Evolutionary conservation across 805 yeast species (phyloP), one percentile per base, ranked within the genome.

Genomic region (Zygotorulaspora danielsina): DNA sequence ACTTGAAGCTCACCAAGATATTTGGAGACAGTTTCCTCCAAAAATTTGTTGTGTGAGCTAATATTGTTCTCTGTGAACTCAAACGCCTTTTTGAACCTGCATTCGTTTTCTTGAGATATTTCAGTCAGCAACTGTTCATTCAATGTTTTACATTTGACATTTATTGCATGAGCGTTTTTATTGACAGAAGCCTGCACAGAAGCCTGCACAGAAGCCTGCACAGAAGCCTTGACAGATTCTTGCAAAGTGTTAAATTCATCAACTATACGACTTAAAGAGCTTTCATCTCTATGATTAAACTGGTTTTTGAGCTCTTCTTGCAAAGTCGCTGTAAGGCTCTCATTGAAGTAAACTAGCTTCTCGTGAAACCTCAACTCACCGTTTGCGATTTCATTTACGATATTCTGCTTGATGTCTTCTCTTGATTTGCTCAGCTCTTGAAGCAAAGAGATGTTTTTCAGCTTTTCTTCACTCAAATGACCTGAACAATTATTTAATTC

Each of bases 381-480:
- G 34, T 38, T 27, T 26, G 32, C 34, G 30, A 36, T 17, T 21
- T 20, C 21, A 16, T 26, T 33, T 6, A 36, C 22, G 12, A 47
- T 15, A 7, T 40, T 33, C 11, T 38, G 33, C 7, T 21, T 38
- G 2, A 43, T 4, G 11, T 36, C 32, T 15, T 36, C 38, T 28
- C 45, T 41, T 36, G 45, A 29, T 20, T 36, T 35, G 6, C 36
- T 31, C 43, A 51, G 28, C 29, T 58, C 58, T 17, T 51, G 48
- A 4, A 54, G 19, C 5, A 59, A 35, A 1, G 55, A 46, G 22
- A 48, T 44, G 33, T 52, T 65, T 38, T 61, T 67, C 9, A 70
- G 55, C 38, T 69, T 72, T 45, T 72, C 75, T 39, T 72, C 77
- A 6, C 72, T 69, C 28, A 73, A 55, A 33, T 69, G 61, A 1